Percentiles rank a stretch among this genome's conserved stretches.
phyloP scores from a whole-genome alignment of 768 basidiomycete species.

The Hypholoma fasciculare region DNA sequence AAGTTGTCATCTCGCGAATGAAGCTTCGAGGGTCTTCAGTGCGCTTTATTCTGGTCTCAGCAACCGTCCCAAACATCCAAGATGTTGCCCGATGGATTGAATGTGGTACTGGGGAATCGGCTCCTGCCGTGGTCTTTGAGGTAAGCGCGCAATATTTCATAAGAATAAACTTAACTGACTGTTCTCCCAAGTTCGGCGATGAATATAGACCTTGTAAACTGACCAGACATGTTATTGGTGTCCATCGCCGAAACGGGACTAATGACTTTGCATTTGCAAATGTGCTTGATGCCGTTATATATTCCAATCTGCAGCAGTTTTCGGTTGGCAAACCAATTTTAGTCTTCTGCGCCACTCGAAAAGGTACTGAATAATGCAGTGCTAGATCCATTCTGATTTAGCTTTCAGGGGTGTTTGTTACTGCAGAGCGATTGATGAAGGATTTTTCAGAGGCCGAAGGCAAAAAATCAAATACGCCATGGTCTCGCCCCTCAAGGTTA shows the following conservation, averaged over 20 bases:
- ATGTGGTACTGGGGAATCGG: constrained; percentile 28
- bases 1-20: constrained; percentile 95
- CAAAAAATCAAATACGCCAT: constrained; percentile 56
- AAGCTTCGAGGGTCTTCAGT: constrained; percentile 68
- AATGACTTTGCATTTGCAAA: constrained; percentile 82
- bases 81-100: constrained; percentile 93
- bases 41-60: constrained; percentile 88
- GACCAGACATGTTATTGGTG: constrained; percentile 69
- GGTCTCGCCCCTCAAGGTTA: constrained; percentile 62
- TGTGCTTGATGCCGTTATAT: constrained; percentile 72
- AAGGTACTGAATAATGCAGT: constrained; percentile 44
- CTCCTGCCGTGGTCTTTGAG: constrained; percentile 66
- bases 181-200: constrained; percentile 75
- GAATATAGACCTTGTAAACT: constrained; percentile 88
- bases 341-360: constrained; percentile 87
- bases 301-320: constrained; percentile 69
- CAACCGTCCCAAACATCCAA: constrained; percentile 90
- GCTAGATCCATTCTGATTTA: neutral
- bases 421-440: constrained; percentile 78
- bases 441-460: constrained; percentile 62
- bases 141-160: constrained; percentile 32
- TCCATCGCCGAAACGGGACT: constrained; percentile 55
- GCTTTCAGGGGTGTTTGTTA: constrained; percentile 51
- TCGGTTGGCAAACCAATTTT: constrained; percentile 82
- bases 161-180: neutral